Base-by-base conservation (phyloP, 495 filamentous ascomycete genomes). In the Terfezia boudieri region DNA sequence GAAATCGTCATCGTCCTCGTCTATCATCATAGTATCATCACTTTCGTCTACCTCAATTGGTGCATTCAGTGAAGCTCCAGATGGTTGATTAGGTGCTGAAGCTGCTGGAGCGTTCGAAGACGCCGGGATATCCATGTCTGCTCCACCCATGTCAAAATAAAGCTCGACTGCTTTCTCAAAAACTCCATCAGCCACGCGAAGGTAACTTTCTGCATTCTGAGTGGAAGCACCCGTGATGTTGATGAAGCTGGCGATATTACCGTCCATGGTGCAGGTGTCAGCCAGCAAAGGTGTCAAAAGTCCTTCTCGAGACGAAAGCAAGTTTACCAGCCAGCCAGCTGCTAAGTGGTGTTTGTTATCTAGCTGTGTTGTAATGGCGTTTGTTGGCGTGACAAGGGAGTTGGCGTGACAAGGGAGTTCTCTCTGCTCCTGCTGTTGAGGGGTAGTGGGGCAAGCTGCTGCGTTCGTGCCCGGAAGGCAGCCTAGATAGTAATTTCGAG, bases 101-200 rank as follows among this genome's bases (percentile, higher is more conserved):
- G 60, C 61, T 43, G 62, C 67, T 53, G 60, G 69, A 36, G 64
- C 67, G 52, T 53, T 70, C 16, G 54, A 62, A 49, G 62, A 70
- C 57, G 64, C 67, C 57, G 65, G 58, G 8, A 68, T 57, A 49
- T 71, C 68, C 56, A 78, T 59, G 67, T 78, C 66, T 65, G 76
- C 68, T 70, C 84, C 71, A 67, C 80, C 74, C 59, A 83, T 89
- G 56, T 86, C 81, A 67, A 83, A 96, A 71, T 77, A 98, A 11
- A 95, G 80, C 69, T 83, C 77, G 62, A 95, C 77, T 8, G 90
- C 90, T 65, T 90, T 84, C 61, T 82, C 77, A 53, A 86, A 70
- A 61, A 93, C 79, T 60, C 77, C 79, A 58, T 92, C 84, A 26
- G 85, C 79, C 53, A 98, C 70, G 59, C 81, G 73, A 37, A 96